Percentiles rank a stretch among this genome's conserved stretches.
Conservation (phyloP, 2,329 filamentous ascomycete species). For the Fusarium oxysporum region DNA sequence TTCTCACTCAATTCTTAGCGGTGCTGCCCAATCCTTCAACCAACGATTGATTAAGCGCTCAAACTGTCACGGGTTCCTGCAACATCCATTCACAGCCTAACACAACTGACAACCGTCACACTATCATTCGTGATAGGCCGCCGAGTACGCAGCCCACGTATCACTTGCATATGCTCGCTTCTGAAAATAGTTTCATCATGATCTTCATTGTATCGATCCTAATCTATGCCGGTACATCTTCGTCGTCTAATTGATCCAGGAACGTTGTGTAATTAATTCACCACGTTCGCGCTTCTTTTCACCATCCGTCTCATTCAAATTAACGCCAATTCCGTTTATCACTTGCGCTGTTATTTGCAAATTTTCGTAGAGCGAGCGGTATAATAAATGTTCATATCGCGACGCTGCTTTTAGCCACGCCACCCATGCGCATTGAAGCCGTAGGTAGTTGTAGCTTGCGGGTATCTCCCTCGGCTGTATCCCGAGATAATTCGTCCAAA, state of each 20-base stretch:
- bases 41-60: slow-evolving; percentile 32
- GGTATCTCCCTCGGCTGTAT: slow-evolving; percentile 36
- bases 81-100: slow-evolving; percentile 28
- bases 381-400: slow-evolving; percentile 1
- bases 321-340: slow-evolving; percentile 38
- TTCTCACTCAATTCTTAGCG: slow-evolving; percentile 23
- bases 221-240: slow-evolving; percentile 34
- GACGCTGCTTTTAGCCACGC: slow-evolving; percentile 12
- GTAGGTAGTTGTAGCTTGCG: slow-evolving; percentile 22
- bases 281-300: slow-evolving; percentile 21
- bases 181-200: slow-evolving; percentile 25
- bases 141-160: slow-evolving; percentile 14
- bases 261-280: slow-evolving; percentile 7
- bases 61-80: slow-evolving; percentile 24
- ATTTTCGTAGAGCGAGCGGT: slow-evolving; percentile 26
- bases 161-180: slow-evolving; percentile 36
- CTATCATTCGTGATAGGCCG: slow-evolving; percentile 23
- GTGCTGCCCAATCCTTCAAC: slow-evolving; percentile 36
- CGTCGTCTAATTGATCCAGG: slow-evolving; percentile 28
- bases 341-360: slow-evolving; percentile 32
- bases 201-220: slow-evolving; percentile 32
- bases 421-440: slow-evolving; percentile 7
- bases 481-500: slow-evolving; percentile 15
- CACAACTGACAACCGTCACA: slow-evolving; percentile 27
- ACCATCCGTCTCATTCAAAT: slow-evolving; percentile 30